phyloP scores from a whole-genome alignment of 768 basidiomycete species.

The Asterophora lycoperdoides region DNA sequence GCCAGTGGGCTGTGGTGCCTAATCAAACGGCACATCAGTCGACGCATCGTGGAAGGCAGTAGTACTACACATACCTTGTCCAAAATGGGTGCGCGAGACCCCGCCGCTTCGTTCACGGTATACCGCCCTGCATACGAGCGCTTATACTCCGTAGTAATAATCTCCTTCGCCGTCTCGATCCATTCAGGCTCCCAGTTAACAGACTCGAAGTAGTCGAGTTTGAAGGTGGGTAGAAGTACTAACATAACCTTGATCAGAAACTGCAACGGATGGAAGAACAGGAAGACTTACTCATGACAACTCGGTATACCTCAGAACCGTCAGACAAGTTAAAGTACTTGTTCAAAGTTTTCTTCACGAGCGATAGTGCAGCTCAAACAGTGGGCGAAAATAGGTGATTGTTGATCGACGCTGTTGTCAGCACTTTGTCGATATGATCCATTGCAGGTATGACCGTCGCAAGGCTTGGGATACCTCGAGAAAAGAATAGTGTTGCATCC shows the following conservation, averaged over 20 bases:
- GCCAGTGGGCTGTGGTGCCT: not conserved
- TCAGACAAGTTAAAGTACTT: slow-evolving; percentile 26
- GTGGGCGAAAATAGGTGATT: slow-evolving; percentile 3
- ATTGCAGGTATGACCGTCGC: slow-evolving; percentile 33
- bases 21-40: too few relatives aligned
- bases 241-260: not conserved
- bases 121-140: not conserved
- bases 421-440: slow-evolving; percentile 26
- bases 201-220: slow-evolving; percentile 30
- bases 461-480: slow-evolving; percentile 17
- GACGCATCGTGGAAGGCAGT: too few relatives aligned
- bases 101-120: not conserved
- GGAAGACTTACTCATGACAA: slow-evolving; percentile 26
- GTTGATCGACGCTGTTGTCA: slow-evolving; percentile 9
- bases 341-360: slow-evolving; percentile 26
- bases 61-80: too few relatives aligned
- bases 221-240: slow-evolving; percentile 36
- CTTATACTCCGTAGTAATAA: slow-evolving; percentile 20
- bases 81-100: not conserved
- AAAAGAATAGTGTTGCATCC: slow-evolving; percentile 27
- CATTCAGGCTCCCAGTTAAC: slow-evolving; percentile 25
- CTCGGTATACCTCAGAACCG: slow-evolving; percentile 22
- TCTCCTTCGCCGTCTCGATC: slow-evolving; percentile 22
- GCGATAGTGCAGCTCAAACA: slow-evolving; percentile 16
- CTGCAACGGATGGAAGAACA: not conserved